A percentile compares a stretch with the other conserved stretches of the same genome.
These are phyloP conservation scores for Ceriops zippeliana DNA, from an alignment of 345 rosid species.

Conservation along the genomic window DNA sequence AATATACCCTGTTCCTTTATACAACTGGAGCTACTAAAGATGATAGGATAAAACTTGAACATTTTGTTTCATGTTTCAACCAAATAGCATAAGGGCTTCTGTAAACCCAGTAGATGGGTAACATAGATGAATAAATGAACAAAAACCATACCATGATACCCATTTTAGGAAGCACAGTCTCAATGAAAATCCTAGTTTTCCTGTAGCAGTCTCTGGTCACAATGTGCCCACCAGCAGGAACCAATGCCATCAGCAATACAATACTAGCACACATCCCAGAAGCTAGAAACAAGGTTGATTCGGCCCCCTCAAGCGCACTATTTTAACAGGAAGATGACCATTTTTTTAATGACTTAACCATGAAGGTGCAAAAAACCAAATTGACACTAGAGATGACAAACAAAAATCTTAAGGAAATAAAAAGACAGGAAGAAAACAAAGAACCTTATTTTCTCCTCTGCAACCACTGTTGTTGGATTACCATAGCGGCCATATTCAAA, in stretches of 20 bases:
- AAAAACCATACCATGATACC: conserved; percentile 63
- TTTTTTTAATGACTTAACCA: conserved; percentile 6
- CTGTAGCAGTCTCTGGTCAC: conserved; percentile 94
- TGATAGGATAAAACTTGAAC: too few species aligned
- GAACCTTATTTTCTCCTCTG: conserved; percentile 88
- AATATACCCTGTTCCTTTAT: background rate
- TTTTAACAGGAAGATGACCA: conserved; percentile 8
- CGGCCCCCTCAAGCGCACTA: conserved; percentile 97
- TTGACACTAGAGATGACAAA: background rate
- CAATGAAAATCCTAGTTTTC: conserved; percentile 94
- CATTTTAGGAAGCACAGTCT: conserved; percentile 84
- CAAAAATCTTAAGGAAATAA: background rate
- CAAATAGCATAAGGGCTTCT: background rate
- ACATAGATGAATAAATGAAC: conserved; percentile 4
- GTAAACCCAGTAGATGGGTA: conserved; percentile 1
- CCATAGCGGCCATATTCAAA: conserved; percentile 98
- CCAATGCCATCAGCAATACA: conserved; percentile 84
- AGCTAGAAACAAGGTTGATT: conserved; percentile 88
- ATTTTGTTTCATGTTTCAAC: background rate
- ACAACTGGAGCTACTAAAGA: background rate
- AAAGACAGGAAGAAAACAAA: background rate
- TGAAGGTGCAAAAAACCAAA: background rate
- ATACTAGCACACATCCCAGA: conserved; percentile 99
- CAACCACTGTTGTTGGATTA: conserved; percentile 84
- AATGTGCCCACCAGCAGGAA: conserved; percentile 95